Base-by-base conservation (phyloP, 257 asterid species). In the Lycium ferocissimum region DNA sequence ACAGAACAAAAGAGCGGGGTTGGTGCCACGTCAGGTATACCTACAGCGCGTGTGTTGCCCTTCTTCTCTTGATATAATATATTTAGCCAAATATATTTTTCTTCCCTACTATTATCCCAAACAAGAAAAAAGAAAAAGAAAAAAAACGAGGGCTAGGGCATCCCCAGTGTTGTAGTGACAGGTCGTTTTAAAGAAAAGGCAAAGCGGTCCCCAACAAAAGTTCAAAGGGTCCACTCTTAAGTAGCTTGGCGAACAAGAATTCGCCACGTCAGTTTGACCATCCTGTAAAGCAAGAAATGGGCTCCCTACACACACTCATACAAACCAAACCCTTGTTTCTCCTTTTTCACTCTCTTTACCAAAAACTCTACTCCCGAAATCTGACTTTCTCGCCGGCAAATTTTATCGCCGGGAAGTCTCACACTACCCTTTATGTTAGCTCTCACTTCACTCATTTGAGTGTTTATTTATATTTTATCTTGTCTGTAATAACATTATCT, bases 191-290 rank as follows among this genome's bases (percentile, higher is more conserved):
- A 26, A 26, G 33, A 26, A 26, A 26, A 26, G 33, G 33, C 33
- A 26, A 26, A 26, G 33, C 33, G 33, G 33, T 26, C 33, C 33
- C 33, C 33, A 26, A 26, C 33, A 26, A 26, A 26, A 26, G 33
- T 26, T 26, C 33, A 26, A 26, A 26, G 33, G 33, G 33, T 26
- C 33, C 33, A 26, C 33, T 0, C 33, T 26, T 26, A 26, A 26
- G 33, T 26, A 40, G 71, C 4, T 26, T 13, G 9, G 2, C 92
- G 92, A 90, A 66, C 87, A 26, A 53, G 0, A n/a, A 0, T 0
- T 33, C 0, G 85, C 91, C 92, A 91, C 94, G 88, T 89, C 85
- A 22, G 37, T 82, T 85, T 88, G 87, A 90, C 93, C 92, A 76
- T 76, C 79, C 91, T 89, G 93, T 91, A 92, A 91, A 93, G 95